Conservation (phyloP, 2,329 filamentous ascomycete species). For the Penicillium verrucosum region DNA sequence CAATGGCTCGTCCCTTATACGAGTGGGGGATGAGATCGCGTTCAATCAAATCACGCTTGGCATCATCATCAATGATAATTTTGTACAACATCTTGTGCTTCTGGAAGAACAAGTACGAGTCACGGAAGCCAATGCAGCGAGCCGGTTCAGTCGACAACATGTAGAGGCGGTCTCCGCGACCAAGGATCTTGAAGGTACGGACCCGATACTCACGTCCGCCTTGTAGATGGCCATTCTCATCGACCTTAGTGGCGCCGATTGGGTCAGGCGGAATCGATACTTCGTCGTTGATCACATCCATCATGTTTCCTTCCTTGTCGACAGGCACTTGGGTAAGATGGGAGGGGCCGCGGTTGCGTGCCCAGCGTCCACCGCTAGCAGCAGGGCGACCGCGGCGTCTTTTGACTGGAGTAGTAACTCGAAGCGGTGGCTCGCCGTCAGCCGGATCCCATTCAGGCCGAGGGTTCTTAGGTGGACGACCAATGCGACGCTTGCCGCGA, state of each 20-base stretch:
- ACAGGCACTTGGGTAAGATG: conserved; percentile 80
- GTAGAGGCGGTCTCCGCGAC: conserved; percentile 81
- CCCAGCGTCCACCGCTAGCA: conserved; percentile 63
- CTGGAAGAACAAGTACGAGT: conserved; percentile 98
- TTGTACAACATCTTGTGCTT: conserved; percentile 96
- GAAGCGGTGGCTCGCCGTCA: conserved; percentile 46
- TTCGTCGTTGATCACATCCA: conserved; percentile 89
- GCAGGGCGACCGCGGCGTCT: conserved; percentile 58
- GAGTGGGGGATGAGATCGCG: conserved; percentile 94
- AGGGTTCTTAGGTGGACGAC: conserved; percentile 79
- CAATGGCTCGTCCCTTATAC: conserved; percentile 96
- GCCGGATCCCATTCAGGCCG: conserved; percentile 70
- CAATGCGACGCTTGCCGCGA: conserved; percentile 67
- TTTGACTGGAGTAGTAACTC: conserved; percentile 50
- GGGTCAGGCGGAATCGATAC: conserved; percentile 81
- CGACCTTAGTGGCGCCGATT: conserved; percentile 89
- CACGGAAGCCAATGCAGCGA: conserved; percentile 91
- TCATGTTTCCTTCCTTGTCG: conserved; percentile 89
- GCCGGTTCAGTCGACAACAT: conserved; percentile 98
- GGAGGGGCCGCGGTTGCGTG: conserved; percentile 67
- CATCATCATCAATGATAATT: conserved; percentile 96
- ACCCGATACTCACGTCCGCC: conserved; percentile 91
- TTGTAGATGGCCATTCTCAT: conserved; percentile 77
- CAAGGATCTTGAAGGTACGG: conserved; percentile 86
- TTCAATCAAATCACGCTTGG: conserved; percentile 94